A percentile compares a stretch with the other conserved stretches of the same genome.
Evolutionary conservation across 2,329 filamentous ascomycete genomes (phyloP).

Genomic region (Verticillium isaacii): DNA sequence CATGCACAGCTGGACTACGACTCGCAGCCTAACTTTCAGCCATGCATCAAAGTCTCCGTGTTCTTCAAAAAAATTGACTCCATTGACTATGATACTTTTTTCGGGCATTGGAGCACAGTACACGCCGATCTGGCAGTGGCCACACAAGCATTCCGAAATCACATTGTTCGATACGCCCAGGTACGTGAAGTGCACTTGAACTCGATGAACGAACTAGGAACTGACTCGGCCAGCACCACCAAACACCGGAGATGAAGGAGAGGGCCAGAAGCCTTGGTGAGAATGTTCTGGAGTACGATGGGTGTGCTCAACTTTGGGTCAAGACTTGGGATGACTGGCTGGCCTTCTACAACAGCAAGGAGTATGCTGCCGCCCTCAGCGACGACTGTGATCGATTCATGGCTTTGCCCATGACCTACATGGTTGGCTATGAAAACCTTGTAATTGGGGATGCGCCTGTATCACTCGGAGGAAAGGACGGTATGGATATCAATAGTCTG

Average conservation of each 20-base stretch:
- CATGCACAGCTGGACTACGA: conserved; percentile 13
- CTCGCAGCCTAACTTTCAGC: conserved; percentile 10
- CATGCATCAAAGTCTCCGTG: conserved; percentile 13
- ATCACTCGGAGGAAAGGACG: not conserved
- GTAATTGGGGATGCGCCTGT: not conserved
- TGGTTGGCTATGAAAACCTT: not conserved
- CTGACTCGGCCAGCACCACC: conserved; percentile 10
- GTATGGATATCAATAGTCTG: not conserved
- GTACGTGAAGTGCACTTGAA: not conserved
- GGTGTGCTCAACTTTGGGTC: conserved; percentile 16
- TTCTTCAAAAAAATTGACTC: conserved; percentile 15
- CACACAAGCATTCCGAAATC: conserved; percentile 11
- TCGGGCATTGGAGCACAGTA: conserved; percentile 12
- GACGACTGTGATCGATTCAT: conserved; percentile 1
- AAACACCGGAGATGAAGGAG: conserved; percentile 11
- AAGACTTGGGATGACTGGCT: conserved; percentile 9
- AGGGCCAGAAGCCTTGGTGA: conserved; percentile 8
- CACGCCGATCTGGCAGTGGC: conserved; percentile 14
- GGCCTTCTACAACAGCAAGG: conserved; percentile 1
- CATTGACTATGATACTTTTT: conserved; percentile 11
- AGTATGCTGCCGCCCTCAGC: conserved; percentile 1
- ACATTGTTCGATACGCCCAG: conserved; percentile 14
- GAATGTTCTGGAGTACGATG: conserved; percentile 13
- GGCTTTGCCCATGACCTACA: conserved; percentile 1
- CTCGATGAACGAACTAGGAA: not conserved